Conservation (phyloP, 805 yeast genomes). For the Novakomyces olei region DNA sequence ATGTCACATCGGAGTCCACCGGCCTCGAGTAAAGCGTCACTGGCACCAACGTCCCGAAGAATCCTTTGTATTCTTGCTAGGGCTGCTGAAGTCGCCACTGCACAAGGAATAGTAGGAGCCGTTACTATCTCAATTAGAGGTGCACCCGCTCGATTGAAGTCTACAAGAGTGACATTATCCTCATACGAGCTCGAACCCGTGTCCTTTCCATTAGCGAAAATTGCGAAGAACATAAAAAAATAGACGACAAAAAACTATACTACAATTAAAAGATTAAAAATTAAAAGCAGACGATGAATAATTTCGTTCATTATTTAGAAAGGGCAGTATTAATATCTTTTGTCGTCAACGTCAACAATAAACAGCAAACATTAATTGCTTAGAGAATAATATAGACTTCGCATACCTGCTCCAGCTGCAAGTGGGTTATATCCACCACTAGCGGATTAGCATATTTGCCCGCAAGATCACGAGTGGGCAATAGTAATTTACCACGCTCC, state of each 20-base stretch:
- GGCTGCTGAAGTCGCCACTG: slow-evolving; percentile 53
- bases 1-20: slow-evolving; percentile 94
- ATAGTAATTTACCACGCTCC: background rate
- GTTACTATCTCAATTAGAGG: slow-evolving; percentile 86
- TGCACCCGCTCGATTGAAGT: slow-evolving; percentile 62
- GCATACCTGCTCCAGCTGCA: slow-evolving; percentile 58
- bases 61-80: slow-evolving; percentile 59
- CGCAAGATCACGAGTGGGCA: slow-evolving; percentile 35
- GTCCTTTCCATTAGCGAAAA: background rate
- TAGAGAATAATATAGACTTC: too few relatives aligned
- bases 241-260: background rate
- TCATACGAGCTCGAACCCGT: slow-evolving; percentile 10
- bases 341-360: too few relatives aligned
- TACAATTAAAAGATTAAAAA: background rate
- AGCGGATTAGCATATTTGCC: slow-evolving; percentile 17
- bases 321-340: too few relatives aligned
- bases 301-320: slow-evolving; percentile 21
- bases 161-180: slow-evolving; percentile 27
- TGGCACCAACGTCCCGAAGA: slow-evolving; percentile 44
- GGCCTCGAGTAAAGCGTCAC: slow-evolving; percentile 77
- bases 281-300: background rate
- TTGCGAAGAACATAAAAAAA: background rate
- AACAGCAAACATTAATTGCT: too few relatives aligned
- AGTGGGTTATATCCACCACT: slow-evolving; percentile 42
- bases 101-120: slow-evolving; percentile 53